Conservation (phyloP, 1,139 yeast species). For the Hansenula sp. region DNA sequence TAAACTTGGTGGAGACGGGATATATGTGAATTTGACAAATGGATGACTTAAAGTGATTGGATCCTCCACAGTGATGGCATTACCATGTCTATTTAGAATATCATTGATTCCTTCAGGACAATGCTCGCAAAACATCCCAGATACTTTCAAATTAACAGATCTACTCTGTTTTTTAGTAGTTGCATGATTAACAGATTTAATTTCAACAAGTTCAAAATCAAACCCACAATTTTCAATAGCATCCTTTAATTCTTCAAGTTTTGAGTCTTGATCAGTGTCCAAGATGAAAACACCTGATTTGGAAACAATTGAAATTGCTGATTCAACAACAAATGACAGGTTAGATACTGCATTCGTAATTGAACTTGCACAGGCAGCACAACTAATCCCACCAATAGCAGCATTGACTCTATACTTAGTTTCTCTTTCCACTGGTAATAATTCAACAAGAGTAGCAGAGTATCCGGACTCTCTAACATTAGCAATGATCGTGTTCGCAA, state of each 20-base stretch:
- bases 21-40: conserved; percentile 57
- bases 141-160: conserved; percentile 52
- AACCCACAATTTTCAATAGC: conserved; percentile 66
- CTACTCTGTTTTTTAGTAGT: conserved; percentile 45
- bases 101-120: conserved; percentile 59
- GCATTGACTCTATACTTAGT: conserved; percentile 48
- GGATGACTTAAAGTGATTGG: conserved; percentile 55
- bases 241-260: conserved; percentile 38
- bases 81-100: conserved; percentile 50
- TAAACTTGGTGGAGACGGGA: conserved; percentile 48
- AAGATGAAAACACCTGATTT: conserved; percentile 60
- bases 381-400: conserved; percentile 69
- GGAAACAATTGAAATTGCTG: conserved; percentile 52
- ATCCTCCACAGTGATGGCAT: conserved; percentile 49
- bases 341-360: conserved; percentile 46
- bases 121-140: conserved; percentile 68
- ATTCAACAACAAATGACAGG: conserved; percentile 50
- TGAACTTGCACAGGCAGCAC: conserved; percentile 66
- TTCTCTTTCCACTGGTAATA: conserved; percentile 52
- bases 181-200: conserved; percentile 40
- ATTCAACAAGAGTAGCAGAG: conserved; percentile 52
- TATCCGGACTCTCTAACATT: conserved; percentile 54
- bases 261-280: conserved; percentile 30
- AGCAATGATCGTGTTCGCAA: conserved; percentile 45
- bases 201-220: conserved; percentile 44